Base-by-base conservation (phyloP, 2,329 filamentous ascomycete species). In the Scopulariopsis brevicaulis region DNA sequence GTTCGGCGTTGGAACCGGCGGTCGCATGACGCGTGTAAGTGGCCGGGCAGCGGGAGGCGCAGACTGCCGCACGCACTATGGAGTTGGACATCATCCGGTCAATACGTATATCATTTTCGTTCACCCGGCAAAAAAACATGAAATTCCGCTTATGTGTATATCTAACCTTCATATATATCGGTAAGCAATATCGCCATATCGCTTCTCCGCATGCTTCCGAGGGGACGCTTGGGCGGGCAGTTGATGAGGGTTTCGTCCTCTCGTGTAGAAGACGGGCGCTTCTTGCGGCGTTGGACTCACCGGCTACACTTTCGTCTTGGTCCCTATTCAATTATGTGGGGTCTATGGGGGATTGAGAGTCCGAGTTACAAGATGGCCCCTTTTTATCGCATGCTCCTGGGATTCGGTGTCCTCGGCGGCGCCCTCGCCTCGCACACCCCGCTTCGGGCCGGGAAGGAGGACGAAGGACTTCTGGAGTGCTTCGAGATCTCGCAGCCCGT, bases 401-500 rank as follows among this genome's bases (percentile, higher is more conserved):
- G 7, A 8, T 32, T 57, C 20, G 46, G 46, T n/a, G 20, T 50
- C 46, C 20, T 35, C 20, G 55, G 48, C 28, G 50, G 25, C 32
- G 43, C 32, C 8, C 35, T 25, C 20, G 46, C 48, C 14, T 40
- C 55, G 3, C 48, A 48, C 4, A 4, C 48, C 12, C 46, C 32
- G 20, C 55, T 34, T n/a, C 32, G 37, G 8, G 55, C 28, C 11
- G 8, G 24, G 22, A 24, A 34, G 24, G 51, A n/a, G 51, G 11
- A 53, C 15, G 28, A 18, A 11, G 43, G 5, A 1, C 1, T 10
- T 14, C 58, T 87, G 18, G 77, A 86, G 63, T 86, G 84, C 65
- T 85, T 90, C 64, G 81, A 90, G 70, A 82, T 90, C 18, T 80
- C 84, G 56, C 81, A 82, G 63, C 87, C 87, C 1, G 78, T 90